Conservation (phyloP, 148 eudicot genomes). For the Cornus suecica region DNA sequence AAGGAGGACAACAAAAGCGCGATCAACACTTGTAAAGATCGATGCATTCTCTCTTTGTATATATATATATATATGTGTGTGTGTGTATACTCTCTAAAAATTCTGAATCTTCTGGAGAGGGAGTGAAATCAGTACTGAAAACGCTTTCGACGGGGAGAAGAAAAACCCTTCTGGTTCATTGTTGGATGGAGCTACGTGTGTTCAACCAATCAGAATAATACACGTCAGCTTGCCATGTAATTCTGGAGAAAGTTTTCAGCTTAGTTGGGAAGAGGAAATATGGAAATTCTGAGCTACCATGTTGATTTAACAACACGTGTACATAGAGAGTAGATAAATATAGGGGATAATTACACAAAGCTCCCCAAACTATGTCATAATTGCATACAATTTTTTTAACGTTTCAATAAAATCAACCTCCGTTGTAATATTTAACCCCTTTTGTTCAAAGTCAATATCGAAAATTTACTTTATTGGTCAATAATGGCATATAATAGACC, state of each 20-base stretch:
- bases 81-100: constrained; percentile 6
- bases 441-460: no score
- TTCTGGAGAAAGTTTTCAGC: not conserved
- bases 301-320: not conserved
- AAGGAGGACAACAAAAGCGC: constrained; percentile 17
- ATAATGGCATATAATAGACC: no score
- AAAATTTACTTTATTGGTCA: no score
- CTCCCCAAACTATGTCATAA: no score
- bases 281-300: not conserved
- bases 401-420: no score
- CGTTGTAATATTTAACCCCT: no score
- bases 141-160: constrained; percentile 16
- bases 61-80: constrained; percentile 6
- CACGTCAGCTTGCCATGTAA: constrained; percentile 28
- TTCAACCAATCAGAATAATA: constrained; percentile 23
- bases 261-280: not conserved
- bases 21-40: constrained; percentile 8
- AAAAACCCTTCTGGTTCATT: constrained; percentile 21
- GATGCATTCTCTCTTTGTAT: constrained; percentile 15
- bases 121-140: constrained; percentile 11
- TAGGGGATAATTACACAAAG: no score
- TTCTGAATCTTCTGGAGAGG: not conserved
- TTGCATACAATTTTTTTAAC: no score
- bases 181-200: constrained; percentile 34
- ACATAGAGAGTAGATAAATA: not conserved